A percentile compares a stretch with the other conserved stretches of the same genome.
Conservation (phyloP, 2,329 filamentous ascomycete genomes). For the Sporothrix luriei region DNA sequence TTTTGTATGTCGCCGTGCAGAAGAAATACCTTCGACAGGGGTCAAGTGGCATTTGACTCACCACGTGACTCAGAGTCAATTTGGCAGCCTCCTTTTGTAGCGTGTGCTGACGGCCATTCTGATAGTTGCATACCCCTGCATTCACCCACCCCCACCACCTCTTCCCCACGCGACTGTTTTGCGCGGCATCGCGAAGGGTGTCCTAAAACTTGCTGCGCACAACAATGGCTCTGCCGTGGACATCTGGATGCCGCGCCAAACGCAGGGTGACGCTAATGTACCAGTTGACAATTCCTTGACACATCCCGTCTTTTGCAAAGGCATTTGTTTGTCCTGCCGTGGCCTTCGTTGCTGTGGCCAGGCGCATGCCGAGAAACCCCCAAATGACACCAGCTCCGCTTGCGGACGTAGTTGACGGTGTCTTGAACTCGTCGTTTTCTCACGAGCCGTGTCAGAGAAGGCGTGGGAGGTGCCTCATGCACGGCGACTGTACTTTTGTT, state of each 20-base stretch:
- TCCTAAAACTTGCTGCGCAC: neutral
- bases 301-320: conserved; percentile 20
- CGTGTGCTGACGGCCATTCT: conserved; percentile 11
- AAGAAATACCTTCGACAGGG: neutral
- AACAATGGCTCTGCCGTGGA: neutral
- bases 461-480: neutral
- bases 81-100: neutral
- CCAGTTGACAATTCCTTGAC: conserved; percentile 13
- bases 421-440: neutral
- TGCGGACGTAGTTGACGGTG: neutral
- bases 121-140: conserved; percentile 18
- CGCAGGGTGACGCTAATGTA: neutral
- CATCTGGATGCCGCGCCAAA: conserved; percentile 4
- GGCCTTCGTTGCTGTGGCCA: neutral
- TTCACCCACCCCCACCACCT: neutral
- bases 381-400: neutral
- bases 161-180: neutral
- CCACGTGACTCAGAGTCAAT: conserved; percentile 13
- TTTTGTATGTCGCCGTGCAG: neutral
- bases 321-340: neutral
- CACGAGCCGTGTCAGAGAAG: neutral
- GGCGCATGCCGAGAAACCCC: conserved; percentile 11
- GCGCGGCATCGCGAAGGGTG: conserved; percentile 22
- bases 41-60: conserved; percentile 23
- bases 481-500: neutral